Conservation (phyloP, 495 filamentous ascomycete genomes). For the Daldinia childiae region DNA sequence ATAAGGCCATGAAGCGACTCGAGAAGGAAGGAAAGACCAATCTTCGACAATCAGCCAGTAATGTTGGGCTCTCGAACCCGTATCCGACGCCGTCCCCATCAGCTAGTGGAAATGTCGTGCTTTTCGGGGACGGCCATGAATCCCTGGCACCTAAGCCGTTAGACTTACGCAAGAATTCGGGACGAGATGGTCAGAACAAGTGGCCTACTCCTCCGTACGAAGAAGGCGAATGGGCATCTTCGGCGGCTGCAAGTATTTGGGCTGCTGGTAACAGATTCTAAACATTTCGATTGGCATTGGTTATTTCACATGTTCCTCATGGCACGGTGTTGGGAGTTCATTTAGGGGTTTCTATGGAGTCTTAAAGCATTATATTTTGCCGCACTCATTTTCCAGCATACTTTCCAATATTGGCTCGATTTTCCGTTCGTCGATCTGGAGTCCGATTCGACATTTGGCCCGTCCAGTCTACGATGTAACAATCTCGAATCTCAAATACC, state of each 20-base stretch:
- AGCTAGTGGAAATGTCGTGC: slow-evolving; percentile 76
- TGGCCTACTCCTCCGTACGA: slow-evolving; percentile 96
- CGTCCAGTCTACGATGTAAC: slow-evolving; percentile 42
- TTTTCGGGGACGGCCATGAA: slow-evolving; percentile 73
- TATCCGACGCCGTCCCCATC: slow-evolving; percentile 94
- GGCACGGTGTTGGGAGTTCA: slow-evolving; percentile 43
- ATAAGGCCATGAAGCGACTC: slow-evolving; percentile 59
- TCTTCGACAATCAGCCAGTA: slow-evolving; percentile 65
- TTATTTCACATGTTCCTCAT: slow-evolving; percentile 44
- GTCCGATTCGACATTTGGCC: slow-evolving; percentile 40
- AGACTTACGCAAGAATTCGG: slow-evolving; percentile 61
- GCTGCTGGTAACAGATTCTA: slow-evolving; percentile 68
- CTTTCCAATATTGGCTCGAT: slow-evolving; percentile 45
- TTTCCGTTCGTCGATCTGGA: slow-evolving; percentile 45
- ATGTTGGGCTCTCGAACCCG: slow-evolving; percentile 72
- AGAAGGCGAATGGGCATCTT: slow-evolving; percentile 88
- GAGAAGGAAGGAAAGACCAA: slow-evolving; percentile 61
- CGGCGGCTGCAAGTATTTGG: slow-evolving; percentile 79
- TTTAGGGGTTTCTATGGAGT: slow-evolving; percentile 40
- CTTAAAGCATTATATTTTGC: slow-evolving; percentile 41
- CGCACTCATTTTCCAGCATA: slow-evolving; percentile 41
- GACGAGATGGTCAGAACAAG: slow-evolving; percentile 64
- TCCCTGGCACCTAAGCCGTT: slow-evolving; percentile 67
- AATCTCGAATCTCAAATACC: slow-evolving; percentile 49
- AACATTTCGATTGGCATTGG: slow-evolving; percentile 31